Percentiles rank a stretch among this genome's conserved stretches.
phyloP scores from a whole-genome alignment of 2,329 filamentous ascomycete species.

The Pseudocercospora vitis region DNA sequence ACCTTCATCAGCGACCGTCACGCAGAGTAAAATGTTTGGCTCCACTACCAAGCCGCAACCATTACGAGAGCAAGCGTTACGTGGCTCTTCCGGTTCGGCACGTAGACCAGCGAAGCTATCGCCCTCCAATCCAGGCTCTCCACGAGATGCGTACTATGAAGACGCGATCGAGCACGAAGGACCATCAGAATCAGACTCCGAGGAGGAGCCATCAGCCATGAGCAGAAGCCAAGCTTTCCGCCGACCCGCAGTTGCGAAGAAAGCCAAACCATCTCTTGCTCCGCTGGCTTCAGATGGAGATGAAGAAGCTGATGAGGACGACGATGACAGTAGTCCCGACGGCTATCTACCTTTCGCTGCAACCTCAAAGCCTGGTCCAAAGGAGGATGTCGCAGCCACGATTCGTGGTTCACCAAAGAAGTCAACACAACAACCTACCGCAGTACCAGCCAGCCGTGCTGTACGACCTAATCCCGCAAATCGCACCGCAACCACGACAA shows the following conservation, averaged over 20 bases:
- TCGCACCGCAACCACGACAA: conserved; percentile 17
- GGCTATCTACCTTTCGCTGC: conserved; percentile 47
- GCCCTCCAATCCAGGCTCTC: conserved; percentile 22
- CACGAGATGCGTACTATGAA: conserved; percentile 29
- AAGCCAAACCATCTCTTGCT: conserved; percentile 18
- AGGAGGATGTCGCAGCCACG: conserved; percentile 30
- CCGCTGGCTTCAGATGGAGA: conserved; percentile 31
- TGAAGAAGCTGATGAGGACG: conserved; percentile 41
- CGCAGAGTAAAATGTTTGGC: conserved; percentile 38
- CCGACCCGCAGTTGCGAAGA: conserved; percentile 19
- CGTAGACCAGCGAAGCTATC: conserved; percentile 22
- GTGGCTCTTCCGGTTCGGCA: conserved; percentile 41
- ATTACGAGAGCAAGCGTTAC: conserved; percentile 29
- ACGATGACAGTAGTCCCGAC: conserved; percentile 55
- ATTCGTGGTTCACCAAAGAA: conserved; percentile 18
- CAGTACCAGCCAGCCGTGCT: conserved; percentile 5
- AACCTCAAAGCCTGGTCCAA: conserved; percentile 19
- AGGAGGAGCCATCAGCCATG: conserved; percentile 40
- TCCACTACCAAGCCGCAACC: conserved; percentile 24
- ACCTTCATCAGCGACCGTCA: conserved; percentile 51
- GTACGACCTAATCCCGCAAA: conserved; percentile 4
- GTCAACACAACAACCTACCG: conserved; percentile 5
- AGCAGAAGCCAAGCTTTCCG: conserved; percentile 49
- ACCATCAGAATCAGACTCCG: conserved; percentile 34
- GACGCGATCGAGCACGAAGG: conserved; percentile 35